phyloP scores from a whole-genome alignment of 1,284 basidiomycete genomes.

The Pyrrhoderma noxium region DNA sequence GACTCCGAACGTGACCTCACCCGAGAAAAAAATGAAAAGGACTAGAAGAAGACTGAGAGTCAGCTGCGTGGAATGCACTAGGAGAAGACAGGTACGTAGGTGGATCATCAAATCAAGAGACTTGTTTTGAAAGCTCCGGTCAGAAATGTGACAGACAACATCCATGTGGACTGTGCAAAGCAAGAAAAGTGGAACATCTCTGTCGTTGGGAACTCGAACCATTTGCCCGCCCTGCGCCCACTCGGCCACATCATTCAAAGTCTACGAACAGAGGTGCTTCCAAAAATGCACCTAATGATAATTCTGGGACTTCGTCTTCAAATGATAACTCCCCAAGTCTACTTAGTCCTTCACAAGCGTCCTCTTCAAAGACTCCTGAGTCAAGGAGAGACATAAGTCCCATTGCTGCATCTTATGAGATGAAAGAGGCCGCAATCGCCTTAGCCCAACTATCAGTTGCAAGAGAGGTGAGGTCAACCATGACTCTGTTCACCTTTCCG shows the following conservation, averaged over 20 bases:
- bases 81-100: conserved; percentile 39
- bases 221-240: conserved; percentile 40
- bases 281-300: conserved; percentile 11
- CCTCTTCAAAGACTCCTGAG: neutral
- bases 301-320: neutral
- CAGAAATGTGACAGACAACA: conserved; percentile 50
- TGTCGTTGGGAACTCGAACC: conserved; percentile 49
- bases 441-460: conserved; percentile 29
- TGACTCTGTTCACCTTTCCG: neutral
- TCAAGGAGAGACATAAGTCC: too few species aligned
- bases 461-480: conserved; percentile 10
- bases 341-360: neutral
- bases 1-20: neutral
- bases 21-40: conserved; percentile 30
- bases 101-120: conserved; percentile 5
- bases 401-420: conserved; percentile 16
- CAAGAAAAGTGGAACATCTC: conserved; percentile 43
- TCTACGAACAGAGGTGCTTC: neutral
- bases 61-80: conserved; percentile 51
- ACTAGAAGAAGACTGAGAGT: conserved; percentile 36
- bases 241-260: conserved; percentile 31
- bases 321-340: too few species aligned
- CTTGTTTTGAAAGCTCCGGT: conserved; percentile 8
- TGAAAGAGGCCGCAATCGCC: conserved; percentile 27
- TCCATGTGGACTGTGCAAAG: conserved; percentile 44